Conservation (phyloP, 352 stramenopile genomes). For the Phytopythium boreale region DNA sequence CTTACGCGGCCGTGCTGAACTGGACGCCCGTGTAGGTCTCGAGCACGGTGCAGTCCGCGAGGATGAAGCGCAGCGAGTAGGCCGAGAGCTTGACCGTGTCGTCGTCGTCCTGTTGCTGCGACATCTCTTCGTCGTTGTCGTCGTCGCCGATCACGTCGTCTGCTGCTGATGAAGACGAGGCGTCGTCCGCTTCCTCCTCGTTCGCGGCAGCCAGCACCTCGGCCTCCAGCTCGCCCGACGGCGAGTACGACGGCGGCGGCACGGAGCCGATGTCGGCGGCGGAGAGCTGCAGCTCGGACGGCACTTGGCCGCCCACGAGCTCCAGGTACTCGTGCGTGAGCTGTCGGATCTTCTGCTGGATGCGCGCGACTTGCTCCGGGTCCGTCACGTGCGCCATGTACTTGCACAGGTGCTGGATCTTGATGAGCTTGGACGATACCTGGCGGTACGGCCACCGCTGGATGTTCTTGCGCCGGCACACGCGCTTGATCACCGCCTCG, state of each 20-base stretch:
- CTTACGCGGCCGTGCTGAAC: slow-evolving; percentile 38
- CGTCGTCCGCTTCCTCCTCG: slow-evolving; percentile 40
- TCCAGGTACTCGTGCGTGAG: slow-evolving; percentile 79
- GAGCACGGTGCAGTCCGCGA: slow-evolving; percentile 71
- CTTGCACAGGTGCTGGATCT: slow-evolving; percentile 86
- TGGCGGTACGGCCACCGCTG: slow-evolving; percentile 83
- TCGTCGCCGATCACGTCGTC: slow-evolving; percentile 34
- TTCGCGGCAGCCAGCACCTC: slow-evolving; percentile 47
- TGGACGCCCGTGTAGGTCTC: slow-evolving; percentile 58
- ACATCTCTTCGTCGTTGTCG: slow-evolving; percentile 25
- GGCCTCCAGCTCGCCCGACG: slow-evolving; percentile 39
- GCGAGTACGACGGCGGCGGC: slow-evolving; percentile 38
- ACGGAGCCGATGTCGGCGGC: slow-evolving; percentile 49
- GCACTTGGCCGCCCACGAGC: slow-evolving; percentile 71
- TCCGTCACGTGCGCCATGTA: slow-evolving; percentile 80
- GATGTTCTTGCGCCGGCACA: slow-evolving; percentile 79
- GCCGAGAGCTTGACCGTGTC: slow-evolving; percentile 37
- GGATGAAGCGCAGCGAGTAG: slow-evolving; percentile 81
- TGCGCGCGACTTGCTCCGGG: slow-evolving; percentile 60
- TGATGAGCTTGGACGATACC: slow-evolving; percentile 81
- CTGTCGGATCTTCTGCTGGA: slow-evolving; percentile 77
- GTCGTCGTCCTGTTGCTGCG: slow-evolving; percentile 1
- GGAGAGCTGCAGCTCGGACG: slow-evolving; percentile 64
- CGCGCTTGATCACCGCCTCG: slow-evolving; percentile 80
- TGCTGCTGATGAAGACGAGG: slow-evolving; percentile 19